These are phyloP conservation scores for Beauveria caledonica DNA, from an alignment of 2,329 filamentous ascomycete species.

Conservation along the genomic window DNA sequence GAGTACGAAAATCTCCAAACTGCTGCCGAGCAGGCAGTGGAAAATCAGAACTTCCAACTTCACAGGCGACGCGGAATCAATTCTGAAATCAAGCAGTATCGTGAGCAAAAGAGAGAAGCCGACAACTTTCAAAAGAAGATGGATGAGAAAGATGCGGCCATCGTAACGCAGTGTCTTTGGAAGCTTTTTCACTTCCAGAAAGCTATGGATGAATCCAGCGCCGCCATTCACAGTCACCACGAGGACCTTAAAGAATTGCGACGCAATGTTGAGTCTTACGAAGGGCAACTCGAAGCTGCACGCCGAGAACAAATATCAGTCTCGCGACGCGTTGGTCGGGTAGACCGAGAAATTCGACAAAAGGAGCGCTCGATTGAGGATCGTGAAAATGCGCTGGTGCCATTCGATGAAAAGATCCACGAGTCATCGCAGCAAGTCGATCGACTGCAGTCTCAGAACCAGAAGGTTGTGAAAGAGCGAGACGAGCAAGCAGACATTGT, in stretches of 20 bases:
- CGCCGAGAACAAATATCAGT: conserved; percentile 75
- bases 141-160: conserved; percentile 81
- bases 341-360: conserved; percentile 76
- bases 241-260: conserved; percentile 90
- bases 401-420: conserved; percentile 84
- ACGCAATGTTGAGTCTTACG: conserved; percentile 78
- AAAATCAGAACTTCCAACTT: conserved; percentile 82
- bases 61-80: conserved; percentile 90
- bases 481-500: conserved; percentile 62
- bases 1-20: conserved; percentile 89
- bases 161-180: conserved; percentile 91
- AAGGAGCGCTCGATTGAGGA: conserved; percentile 86
- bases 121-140: conserved; percentile 89
- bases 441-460: conserved; percentile 58
- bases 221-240: conserved; percentile 85
- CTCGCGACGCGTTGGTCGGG: conserved; percentile 65
- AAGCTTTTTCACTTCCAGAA: conserved; percentile 94
- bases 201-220: conserved; percentile 84
- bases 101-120: conserved; percentile 92
- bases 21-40: conserved; percentile 76
- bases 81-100: conserved; percentile 94
- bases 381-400: conserved; percentile 75
- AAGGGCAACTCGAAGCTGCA: conserved; percentile 70
- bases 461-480: conserved; percentile 66
- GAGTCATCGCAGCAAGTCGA: conserved; percentile 66